Percentiles rank a stretch among this genome's conserved stretches.
Evolutionary conservation across 1,139 yeast genomes (phyloP).

Genomic region (Candida glucosophila): DNA sequence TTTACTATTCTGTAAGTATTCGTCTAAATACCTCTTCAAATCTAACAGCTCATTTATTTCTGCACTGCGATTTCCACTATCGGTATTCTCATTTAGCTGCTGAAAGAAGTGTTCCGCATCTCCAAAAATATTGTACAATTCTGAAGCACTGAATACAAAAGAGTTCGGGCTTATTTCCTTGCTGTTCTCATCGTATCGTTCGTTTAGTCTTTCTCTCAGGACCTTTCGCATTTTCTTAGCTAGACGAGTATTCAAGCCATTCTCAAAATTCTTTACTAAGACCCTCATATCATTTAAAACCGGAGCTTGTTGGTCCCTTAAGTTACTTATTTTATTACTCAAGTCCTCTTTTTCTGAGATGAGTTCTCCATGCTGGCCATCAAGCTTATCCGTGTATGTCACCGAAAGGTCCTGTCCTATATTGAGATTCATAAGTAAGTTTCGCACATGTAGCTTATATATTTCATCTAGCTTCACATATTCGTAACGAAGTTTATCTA

Average conservation of each 20-base stretch:
- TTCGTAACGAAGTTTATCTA: constrained; percentile 17
- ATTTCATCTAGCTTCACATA: constrained; percentile 17
- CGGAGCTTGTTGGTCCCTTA: constrained; percentile 27
- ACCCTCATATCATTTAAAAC: constrained; percentile 25
- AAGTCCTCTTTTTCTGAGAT: constrained; percentile 10
- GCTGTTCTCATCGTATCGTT: constrained; percentile 5
- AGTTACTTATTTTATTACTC: constrained; percentile 16
- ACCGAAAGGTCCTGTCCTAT: constrained; percentile 10
- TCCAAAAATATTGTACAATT: constrained; percentile 14
- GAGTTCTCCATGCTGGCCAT: constrained; percentile 14
- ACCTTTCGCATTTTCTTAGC: constrained; percentile 7
- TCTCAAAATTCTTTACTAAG: constrained; percentile 18
- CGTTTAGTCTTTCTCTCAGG: constrained; percentile 4
- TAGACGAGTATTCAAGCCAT: constrained; percentile 9
- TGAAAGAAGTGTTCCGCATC: constrained; percentile 9
- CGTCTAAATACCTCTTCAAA: constrained; percentile 14
- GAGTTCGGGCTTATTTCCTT: constrained; percentile 11
- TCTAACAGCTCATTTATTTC: no score
- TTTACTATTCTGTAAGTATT: constrained; percentile 16
- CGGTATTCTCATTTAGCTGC: constrained; percentile 1
- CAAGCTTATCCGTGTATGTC: constrained; percentile 15
- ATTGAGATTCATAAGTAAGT: constrained; percentile 13
- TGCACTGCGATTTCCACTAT: no score
- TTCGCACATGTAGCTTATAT: constrained; percentile 19
- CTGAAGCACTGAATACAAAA: constrained; percentile 14